phyloP scores from a whole-genome alignment of 164 flowering plant genomes.

The Stephania yunnanensis region DNA sequence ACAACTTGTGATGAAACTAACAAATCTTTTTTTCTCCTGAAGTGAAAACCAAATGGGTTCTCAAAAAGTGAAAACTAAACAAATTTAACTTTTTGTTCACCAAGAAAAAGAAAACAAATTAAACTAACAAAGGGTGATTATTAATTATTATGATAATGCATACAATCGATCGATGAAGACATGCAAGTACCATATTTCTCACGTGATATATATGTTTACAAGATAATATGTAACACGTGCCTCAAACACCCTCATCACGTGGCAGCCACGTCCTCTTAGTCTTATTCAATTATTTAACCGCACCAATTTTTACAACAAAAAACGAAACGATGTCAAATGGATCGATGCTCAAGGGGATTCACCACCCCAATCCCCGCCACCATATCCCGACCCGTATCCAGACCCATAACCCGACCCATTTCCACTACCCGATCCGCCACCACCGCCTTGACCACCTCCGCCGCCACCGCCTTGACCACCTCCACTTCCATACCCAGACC shows the following conservation, averaged over 20 bases:
- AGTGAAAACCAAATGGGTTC: no score
- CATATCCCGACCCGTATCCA: background rate
- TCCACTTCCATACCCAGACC: background rate
- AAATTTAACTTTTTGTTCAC: no score
- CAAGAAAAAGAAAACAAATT: no score
- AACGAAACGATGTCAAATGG: no score
- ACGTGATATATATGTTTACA: background rate
- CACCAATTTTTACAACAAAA: no score
- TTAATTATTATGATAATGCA: no score
- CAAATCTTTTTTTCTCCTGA: no score
- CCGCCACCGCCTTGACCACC: background rate
- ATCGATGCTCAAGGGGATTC: constrained; percentile 2
- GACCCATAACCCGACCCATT: background rate
- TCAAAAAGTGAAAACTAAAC: no score
- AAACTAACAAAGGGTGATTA: no score
- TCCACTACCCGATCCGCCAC: background rate
- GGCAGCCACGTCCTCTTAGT: background rate
- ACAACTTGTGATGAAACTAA: no score
- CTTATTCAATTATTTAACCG: background rate
- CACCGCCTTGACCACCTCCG: background rate
- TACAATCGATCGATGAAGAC: background rate
- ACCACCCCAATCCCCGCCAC: background rate
- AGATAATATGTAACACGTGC: background rate
- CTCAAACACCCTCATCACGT: background rate
- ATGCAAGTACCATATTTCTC: no score